Percentiles rank a stretch among this genome's conserved stretches.
phyloP scores from a whole-genome alignment of 148 eudicot genomes.

The Dysphania ambrosioides region DNA sequence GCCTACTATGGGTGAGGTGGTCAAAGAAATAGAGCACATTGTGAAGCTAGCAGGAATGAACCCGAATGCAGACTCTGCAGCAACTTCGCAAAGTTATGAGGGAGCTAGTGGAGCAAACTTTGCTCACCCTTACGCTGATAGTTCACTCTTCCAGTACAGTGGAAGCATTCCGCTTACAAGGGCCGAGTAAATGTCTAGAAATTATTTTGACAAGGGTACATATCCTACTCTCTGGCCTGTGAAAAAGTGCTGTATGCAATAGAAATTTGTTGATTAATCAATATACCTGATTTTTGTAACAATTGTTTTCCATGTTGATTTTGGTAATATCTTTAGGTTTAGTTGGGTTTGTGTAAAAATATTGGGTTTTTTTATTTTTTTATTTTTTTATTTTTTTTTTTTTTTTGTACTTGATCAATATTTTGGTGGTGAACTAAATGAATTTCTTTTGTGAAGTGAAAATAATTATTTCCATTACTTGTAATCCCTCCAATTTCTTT shows the following conservation, averaged over 20 bases:
- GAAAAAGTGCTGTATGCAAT: slow-evolving; percentile 7
- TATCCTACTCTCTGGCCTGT: background rate
- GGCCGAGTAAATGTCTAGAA: background rate
- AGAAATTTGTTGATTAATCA: no score
- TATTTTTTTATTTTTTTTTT: no score
- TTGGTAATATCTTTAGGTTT: no score
- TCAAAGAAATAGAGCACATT: slow-evolving; percentile 67
- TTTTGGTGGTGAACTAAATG: no score
- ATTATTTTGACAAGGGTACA: background rate
- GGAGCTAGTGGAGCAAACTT: slow-evolving; percentile 21
- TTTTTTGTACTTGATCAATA: no score
- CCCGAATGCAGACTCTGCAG: slow-evolving; percentile 55
- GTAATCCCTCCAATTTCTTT: no score
- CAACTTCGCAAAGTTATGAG: slow-evolving; percentile 46
- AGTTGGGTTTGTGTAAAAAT: no score
- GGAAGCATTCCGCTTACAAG: slow-evolving; percentile 31
- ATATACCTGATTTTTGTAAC: no score
- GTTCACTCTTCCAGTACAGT: slow-evolving; percentile 41
- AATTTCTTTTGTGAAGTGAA: no score
- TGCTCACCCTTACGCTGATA: slow-evolving; percentile 46
- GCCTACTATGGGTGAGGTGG: slow-evolving; percentile 76
- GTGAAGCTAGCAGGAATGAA: slow-evolving; percentile 63
- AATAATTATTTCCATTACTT: no score
- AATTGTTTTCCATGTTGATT: no score
- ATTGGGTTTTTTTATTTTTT: no score